A percentile compares a stretch with the other conserved stretches of the same genome.
Conservation (phyloP, 306 rosid genomes). For the Rosa lucieae region DNA sequence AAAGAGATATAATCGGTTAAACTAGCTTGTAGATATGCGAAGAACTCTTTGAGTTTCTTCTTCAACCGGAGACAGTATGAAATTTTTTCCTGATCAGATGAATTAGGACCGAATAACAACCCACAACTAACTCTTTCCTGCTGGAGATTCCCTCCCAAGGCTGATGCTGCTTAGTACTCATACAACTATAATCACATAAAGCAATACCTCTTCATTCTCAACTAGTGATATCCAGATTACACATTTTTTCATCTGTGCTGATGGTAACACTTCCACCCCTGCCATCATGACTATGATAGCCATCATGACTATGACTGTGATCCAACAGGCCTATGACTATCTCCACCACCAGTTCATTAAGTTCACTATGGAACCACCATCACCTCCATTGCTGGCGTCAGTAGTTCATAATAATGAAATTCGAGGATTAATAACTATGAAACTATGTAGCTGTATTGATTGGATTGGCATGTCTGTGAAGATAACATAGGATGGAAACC, state of each 20-base stretch:
- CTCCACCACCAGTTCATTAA: background rate
- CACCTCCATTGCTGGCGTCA: background rate
- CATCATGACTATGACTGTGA: no score
- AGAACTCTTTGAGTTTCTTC: background rate
- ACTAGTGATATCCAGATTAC: background rate
- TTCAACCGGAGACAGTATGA: background rate
- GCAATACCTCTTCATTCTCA: background rate
- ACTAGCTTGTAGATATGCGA: background rate
- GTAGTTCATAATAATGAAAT: background rate
- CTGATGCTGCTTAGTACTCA: background rate
- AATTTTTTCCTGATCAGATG: background rate
- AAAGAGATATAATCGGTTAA: background rate
- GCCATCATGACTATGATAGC: background rate
- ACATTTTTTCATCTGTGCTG: background rate
- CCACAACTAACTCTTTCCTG: background rate
- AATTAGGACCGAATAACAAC: background rate
- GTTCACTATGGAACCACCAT: background rate
- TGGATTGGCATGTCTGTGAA: background rate
- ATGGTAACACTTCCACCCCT: background rate
- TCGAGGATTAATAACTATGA: background rate
- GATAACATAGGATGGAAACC: background rate
- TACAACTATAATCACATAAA: background rate
- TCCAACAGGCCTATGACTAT: background rate
- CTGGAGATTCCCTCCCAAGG: background rate
- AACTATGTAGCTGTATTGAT: background rate